Evolutionary conservation across 352 stramenopile species (phyloP).

Genomic region (Globisporangium heterothallicum): DNA sequence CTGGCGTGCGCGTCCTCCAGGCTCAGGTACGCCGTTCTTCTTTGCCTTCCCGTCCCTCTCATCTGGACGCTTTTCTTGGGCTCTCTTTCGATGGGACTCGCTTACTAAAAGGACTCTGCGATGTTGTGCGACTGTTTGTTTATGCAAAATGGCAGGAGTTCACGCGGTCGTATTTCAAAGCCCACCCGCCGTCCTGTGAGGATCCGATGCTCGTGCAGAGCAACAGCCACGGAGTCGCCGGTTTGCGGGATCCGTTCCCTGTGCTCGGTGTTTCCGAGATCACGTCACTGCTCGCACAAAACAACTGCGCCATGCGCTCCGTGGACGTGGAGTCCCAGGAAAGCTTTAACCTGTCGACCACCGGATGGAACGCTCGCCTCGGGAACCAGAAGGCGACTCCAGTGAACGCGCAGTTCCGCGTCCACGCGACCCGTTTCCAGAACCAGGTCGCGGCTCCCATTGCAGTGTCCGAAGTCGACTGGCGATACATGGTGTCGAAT

Average conservation of each 20-base stretch:
- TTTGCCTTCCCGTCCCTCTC: background rate
- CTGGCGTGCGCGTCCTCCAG: conserved; percentile 27
- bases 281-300: conserved; percentile 10
- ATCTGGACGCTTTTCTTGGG: background rate
- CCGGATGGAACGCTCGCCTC: conserved; percentile 15
- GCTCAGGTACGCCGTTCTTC: conserved; percentile 9
- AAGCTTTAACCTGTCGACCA: conserved; percentile 15
- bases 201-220: conserved; percentile 14
- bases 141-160: conserved; percentile 19
- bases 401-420: conserved; percentile 48
- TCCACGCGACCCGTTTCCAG: conserved; percentile 35
- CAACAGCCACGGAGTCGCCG: conserved; percentile 6
- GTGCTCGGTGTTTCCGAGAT: conserved; percentile 17
- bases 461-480: conserved; percentile 53
- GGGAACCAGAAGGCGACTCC: conserved; percentile 15
- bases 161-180: conserved; percentile 24
- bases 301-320: conserved; percentile 12
- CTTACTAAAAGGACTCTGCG: background rate
- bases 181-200: conserved; percentile 9
- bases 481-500: conserved; percentile 28
- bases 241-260: conserved; percentile 46
- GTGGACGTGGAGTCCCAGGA: conserved; percentile 18
- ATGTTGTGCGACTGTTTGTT: conserved; percentile 2
- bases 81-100: background rate
- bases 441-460: conserved; percentile 36